Base-by-base conservation (phyloP, 441 rosid species). In the Syzygium malaccense region DNA sequence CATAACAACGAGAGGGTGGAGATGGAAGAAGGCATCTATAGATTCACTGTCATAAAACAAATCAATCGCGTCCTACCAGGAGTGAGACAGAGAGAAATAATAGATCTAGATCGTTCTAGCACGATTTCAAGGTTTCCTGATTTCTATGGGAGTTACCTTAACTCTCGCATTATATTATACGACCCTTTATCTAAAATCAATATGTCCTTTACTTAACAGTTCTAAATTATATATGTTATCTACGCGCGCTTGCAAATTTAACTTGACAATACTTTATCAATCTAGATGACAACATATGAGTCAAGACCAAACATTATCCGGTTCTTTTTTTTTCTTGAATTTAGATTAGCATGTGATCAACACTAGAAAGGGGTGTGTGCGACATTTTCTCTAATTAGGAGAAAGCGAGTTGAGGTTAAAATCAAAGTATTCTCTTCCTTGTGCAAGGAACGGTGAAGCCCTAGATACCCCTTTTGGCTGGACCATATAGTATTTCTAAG, bases 221-320 rank as follows among this genome's bases (percentile, higher is more conserved):
- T 75, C 9, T 0, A 5, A 37, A 12, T 0, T 3, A 11, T 41
- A 4, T 3, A 8, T 23, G 6, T 75, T 11, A 60, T 60, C 17
- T 60, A 60, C 4, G 1, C 5, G 2, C 9, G 1, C 1, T 0
- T 23, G 66, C 32, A 0, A 75, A 75, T 41, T 75, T 7, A 9
- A 45, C 48, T 45, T 2, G 9, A 7, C 48, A 45, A 45, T 45
- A 45, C 9, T 45, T 45, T 60, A 28, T 13, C 68, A 5, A 60
- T 28, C 32, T 60, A 75, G 3, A 12, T 12, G 51, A 75, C 83
- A 1, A 8, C 18, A 37, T 41, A 12, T 23, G 8, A 41, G 83
- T 20, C 5, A 5, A 10, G 83, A 75, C 9, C 10, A 4, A 75
- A 41, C 13, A 75, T 41, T 23, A 75, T 8, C 13, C 18, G 1